Percentiles rank a stretch among this genome's conserved stretches.
These are phyloP conservation scores for Aspergillus carbonarius DNA, from an alignment of 2,329 filamentous ascomycete genomes.

Conservation along the genomic window DNA sequence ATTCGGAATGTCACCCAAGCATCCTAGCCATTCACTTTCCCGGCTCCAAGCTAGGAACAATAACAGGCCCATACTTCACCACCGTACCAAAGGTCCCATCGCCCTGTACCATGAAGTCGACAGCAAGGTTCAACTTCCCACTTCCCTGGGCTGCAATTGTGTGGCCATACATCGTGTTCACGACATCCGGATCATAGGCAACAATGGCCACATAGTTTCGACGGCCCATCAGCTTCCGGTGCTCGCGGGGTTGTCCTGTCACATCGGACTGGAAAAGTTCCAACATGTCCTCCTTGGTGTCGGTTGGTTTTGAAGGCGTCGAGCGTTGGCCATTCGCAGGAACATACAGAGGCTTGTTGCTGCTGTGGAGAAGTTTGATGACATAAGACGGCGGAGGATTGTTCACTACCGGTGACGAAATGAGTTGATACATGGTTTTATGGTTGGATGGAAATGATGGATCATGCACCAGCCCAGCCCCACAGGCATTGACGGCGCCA, in stretches of 20 bases:
- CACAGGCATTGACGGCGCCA: slow-evolving; percentile 83
- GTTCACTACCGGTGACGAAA: slow-evolving; percentile 88
- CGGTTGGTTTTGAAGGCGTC: slow-evolving; percentile 66
- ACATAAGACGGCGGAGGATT: slow-evolving; percentile 82
- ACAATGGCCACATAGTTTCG: slow-evolving; percentile 91
- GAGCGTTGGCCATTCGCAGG: slow-evolving; percentile 79
- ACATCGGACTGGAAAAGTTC: slow-evolving; percentile 97
- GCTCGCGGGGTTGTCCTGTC: slow-evolving; percentile 75
- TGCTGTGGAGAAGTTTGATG: slow-evolving; percentile 84
- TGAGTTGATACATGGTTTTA: slow-evolving; percentile 99
- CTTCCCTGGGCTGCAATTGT: slow-evolving; percentile 27
- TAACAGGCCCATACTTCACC: slow-evolving; percentile 95
- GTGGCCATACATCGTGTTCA: slow-evolving; percentile 49
- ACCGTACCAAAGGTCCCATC: slow-evolving; percentile 77
- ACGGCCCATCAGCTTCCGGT: slow-evolving; percentile 89
- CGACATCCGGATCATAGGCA: slow-evolving; percentile 85
- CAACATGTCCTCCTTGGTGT: slow-evolving; percentile 99
- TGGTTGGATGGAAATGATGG: slow-evolving; percentile 87
- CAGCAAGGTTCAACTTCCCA: slow-evolving; percentile 75
- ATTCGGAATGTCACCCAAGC: not conserved
- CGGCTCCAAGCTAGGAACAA: slow-evolving; percentile 82
- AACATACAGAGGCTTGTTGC: slow-evolving; percentile 87
- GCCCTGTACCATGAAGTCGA: slow-evolving; percentile 96
- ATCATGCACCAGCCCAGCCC: slow-evolving; percentile 91
- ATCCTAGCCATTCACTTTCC: slow-evolving; percentile 51